Percentiles rank a stretch among this genome's conserved stretches.
Evolutionary conservation across 495 filamentous ascomycete genomes (phyloP).

Genomic region (Staphylotrichum longicolle): DNA sequence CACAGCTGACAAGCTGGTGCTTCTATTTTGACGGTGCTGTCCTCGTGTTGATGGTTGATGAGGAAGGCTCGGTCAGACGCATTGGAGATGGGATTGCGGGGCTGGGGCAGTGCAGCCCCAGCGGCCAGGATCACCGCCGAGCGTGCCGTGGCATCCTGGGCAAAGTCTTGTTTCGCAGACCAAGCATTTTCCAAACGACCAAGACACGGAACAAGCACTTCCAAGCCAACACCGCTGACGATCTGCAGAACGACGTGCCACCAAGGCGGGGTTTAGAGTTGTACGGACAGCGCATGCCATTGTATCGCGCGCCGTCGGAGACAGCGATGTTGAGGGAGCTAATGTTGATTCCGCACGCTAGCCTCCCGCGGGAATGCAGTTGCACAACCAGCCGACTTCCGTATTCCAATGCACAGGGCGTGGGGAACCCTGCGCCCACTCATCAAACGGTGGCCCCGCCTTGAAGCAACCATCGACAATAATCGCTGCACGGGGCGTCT

Average conservation of each 20-base stretch:
- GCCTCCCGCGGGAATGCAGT: background rate
- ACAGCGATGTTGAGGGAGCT: background rate
- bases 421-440: constrained; percentile 1
- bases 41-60: too few species aligned
- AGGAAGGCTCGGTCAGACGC: background rate
- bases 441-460: background rate
- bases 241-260: background rate
- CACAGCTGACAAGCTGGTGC: too few species aligned
- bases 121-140: background rate
- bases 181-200: constrained; percentile 18
- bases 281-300: background rate
- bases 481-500: too few species aligned
- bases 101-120: constrained; percentile 5
- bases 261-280: background rate
- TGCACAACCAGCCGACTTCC: background rate
- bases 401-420: background rate
- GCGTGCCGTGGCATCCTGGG: constrained; percentile 1
- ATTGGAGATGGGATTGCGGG: background rate
- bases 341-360: too few species aligned
- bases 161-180: constrained; percentile 24
- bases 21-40: too few species aligned
- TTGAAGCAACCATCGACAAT: too few species aligned
- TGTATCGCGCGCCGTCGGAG: background rate
- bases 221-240: constrained; percentile 13
- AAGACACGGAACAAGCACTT: constrained; percentile 13